Base-by-base conservation (phyloP, 495 filamentous ascomycete species). In the Arthonia radiata region DNA sequence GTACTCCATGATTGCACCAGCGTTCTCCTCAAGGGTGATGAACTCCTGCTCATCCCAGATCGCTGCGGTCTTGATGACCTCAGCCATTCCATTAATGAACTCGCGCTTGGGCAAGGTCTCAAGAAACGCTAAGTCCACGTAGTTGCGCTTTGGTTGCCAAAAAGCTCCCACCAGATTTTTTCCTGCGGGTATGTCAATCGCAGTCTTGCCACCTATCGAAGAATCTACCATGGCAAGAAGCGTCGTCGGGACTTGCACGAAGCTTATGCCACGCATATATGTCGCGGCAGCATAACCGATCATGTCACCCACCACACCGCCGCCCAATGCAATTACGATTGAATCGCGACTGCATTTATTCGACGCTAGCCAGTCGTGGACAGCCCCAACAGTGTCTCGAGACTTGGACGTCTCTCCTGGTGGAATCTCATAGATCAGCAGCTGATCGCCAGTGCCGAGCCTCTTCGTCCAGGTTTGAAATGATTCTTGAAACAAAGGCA, bases 41-140 rank as follows among this genome's bases (percentile, higher is more conserved):
- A 94, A 97, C 41, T 93, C 86, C 9, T 59, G 50, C 44, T 82
- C 76, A 38, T 90, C 62, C 61, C 82, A 94, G 35, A 94, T 94
- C 29, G 83, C 86, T 4, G 86, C 86, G 12, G 86, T 97, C 66
- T 94, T 94, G 43, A 94, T 67, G 30, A 97, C 82, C 53, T 97
- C 86, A 27, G 82, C 86, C 80, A 97, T 92, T 29, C 86, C 86
- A 48, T 97, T 97, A 48, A 94, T 80, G 47, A 97, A 83, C 49
- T 97, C 83, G 31, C 86, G 59, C 25, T 72, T 71, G 3, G 83
- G 83, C 15, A 97, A 57, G 5, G 77, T 91, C 43, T 86, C 79
- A 38, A 97, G 59, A 44, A 97, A 94, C 26, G 69, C 64, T 24
- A 93, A 60, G 50, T 97, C 86, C 34, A 97, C 82, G 42, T 86